Evolutionary conservation across 208 protist species (phyloP).

Genomic region (Leishmania tropica): DNA sequence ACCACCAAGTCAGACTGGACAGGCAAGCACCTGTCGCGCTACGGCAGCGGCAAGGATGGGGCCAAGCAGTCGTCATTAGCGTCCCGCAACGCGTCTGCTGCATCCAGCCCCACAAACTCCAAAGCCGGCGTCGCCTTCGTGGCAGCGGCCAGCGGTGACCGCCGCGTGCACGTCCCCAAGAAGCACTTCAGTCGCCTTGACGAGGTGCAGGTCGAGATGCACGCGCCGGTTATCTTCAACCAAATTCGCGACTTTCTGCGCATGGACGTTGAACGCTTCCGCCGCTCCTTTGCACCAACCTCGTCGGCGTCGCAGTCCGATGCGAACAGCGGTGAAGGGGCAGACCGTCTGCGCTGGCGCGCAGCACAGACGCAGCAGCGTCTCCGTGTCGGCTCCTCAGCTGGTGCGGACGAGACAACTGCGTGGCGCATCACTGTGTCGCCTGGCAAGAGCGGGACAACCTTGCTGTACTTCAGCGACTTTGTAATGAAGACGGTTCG

Average conservation of each 20-base stretch:
- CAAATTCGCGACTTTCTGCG: slow-evolving; percentile 77
- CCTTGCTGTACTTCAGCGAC: slow-evolving; percentile 88
- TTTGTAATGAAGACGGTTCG: slow-evolving; percentile 92
- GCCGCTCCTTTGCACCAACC: slow-evolving; percentile 16
- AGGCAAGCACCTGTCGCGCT: neutral
- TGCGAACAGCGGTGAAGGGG: neutral
- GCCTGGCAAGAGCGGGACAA: slow-evolving; percentile 86
- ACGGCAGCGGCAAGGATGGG: slow-evolving; percentile 13
- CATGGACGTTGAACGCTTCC: slow-evolving; percentile 60
- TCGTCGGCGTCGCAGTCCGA: neutral
- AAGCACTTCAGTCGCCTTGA: slow-evolving; percentile 58
- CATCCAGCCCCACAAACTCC: slow-evolving; percentile 6
- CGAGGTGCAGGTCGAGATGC: slow-evolving; percentile 69
- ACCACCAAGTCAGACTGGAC: slow-evolving; percentile 22
- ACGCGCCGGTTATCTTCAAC: slow-evolving; percentile 80
- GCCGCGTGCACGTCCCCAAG: slow-evolving; percentile 26
- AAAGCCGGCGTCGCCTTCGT: slow-evolving; percentile 24
- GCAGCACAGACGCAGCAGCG: slow-evolving; percentile 21
- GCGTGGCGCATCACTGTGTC: slow-evolving; percentile 77
- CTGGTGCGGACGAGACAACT: slow-evolving; percentile 30
- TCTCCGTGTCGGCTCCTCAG: neutral
- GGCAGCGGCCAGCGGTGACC: slow-evolving; percentile 22
- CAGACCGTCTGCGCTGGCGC: neutral
- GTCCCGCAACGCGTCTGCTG: neutral
- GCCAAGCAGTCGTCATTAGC: neutral